Base-by-base conservation (phyloP, 2,329 filamentous ascomycete species). In the Escovopsis sp. region DNA sequence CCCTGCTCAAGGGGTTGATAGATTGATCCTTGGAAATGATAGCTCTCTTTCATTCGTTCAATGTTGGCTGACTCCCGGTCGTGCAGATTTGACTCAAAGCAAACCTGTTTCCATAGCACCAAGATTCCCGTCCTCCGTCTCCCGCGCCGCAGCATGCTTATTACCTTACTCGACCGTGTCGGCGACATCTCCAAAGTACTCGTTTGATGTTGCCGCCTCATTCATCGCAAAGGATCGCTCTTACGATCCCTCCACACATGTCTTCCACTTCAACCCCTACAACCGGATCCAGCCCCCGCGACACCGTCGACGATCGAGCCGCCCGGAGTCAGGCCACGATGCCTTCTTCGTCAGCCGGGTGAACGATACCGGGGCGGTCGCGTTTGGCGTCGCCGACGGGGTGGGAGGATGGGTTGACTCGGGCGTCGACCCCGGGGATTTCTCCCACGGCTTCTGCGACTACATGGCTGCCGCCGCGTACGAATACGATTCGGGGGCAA, bases 391-490 rank as follows among this genome's bases (percentile, higher is more conserved):
- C 23, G 87, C 88, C 42, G 91, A 98, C 59, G 91, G 91, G 10
- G 91, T 98, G 0, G 91, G 91, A 39, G 91, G 91, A 33, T 98
- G 91, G 88, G 77, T 82, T 48, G 85, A 94, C 53, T 89, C 83
- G 34, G 87, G 87, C 37, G 81, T 98, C 41, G 88, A 98, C 56
- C 88, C 91, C 8, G 87, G 87, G 26, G 85, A 95, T 62, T 96
- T 96, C 62, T 91, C 89, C 4, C 89, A 96, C 59, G 85, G 83
- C 35, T 69, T 98, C 46, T 96, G 91, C 68, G 80, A 86, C 53
- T 84, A 94, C 62, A 96, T 96, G 87, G 85, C 87, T 3, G 70
- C 78, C 40, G 75, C 76, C 11, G 84, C 87, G 12, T 70, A 79
- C 55, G 68, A 73, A 39, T 73, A 77, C 60, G 55, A 63, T 48